These are phyloP conservation scores for Schoenoplectus triqueter DNA, from an alignment of 202 grass and related monocot species.

Conservation along the genomic window DNA sequence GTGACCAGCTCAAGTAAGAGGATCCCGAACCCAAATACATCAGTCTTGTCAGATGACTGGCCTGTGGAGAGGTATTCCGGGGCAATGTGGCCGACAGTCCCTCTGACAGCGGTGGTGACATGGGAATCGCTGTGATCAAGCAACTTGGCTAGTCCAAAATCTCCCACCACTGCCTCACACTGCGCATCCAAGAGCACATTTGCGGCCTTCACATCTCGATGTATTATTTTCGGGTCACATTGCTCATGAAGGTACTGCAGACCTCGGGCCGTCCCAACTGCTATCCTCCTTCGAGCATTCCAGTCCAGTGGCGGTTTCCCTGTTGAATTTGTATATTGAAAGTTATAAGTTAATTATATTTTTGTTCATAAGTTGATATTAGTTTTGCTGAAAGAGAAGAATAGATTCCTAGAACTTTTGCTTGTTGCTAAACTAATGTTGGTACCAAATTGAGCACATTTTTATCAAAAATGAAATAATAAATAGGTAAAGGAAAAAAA, in stretches of 20 bases:
- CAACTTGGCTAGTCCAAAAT: constrained; percentile 91
- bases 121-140: constrained; percentile 84
- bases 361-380: too few species aligned
- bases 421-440: neutral
- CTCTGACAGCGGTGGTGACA: constrained; percentile 86
- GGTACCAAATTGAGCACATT: neutral
- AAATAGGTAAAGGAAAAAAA: neutral
- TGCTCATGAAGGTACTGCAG: constrained; percentile 91
- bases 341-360: neutral
- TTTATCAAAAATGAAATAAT: neutral
- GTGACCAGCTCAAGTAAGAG: constrained; percentile 86
- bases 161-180: constrained; percentile 78
- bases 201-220: constrained; percentile 90
- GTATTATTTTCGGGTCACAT: constrained; percentile 94
- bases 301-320: constrained; percentile 81
- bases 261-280: constrained; percentile 74
- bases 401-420: neutral
- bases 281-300: constrained; percentile 77
- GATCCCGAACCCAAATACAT: constrained; percentile 90
- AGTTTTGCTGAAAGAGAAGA: neutral
- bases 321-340: constrained; percentile 18
- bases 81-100: constrained; percentile 87
- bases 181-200: constrained; percentile 79
- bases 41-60: constrained; percentile 86
- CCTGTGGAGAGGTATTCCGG: constrained; percentile 90